Base-by-base conservation (phyloP, 805 yeast species). In the Saccharomycopsis synnaedendra region DNA sequence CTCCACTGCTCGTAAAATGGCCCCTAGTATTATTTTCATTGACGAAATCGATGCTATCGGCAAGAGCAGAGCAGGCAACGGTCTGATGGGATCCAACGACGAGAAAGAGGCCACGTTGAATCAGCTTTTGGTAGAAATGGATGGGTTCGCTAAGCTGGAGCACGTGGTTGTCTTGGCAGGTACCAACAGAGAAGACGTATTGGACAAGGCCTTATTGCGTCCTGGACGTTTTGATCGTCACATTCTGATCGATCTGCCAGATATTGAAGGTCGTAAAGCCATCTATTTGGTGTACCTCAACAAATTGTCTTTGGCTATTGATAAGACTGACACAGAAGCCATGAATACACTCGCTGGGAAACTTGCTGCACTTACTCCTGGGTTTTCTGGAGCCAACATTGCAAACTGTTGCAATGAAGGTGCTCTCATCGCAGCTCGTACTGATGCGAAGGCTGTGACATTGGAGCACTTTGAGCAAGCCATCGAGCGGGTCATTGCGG, bases 1-100 rank as follows among this genome's bases (percentile, higher is more conserved):
- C 69, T 76, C 82, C 54, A 84, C 85, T 32, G 98, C 98, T 1
- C 76, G 97, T 59, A 86, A 85, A 61, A 79, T 82, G 64, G 96
- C 98, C 0, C 99, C 99, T 10, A 74, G 95, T 35, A 93, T 93
- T 59, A 79, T 93, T n/a, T 94, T 93, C 58, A 89, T 93, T 44
- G 99, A 93, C 70, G 99, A 93, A 68, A 93, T 93, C 54, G 99
- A 93, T 71, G 99, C 99, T n/a, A 94, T 93, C 60, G 99, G 99
- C 58, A 87, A 88, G 59, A 87, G 88, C 41, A 76, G 89, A 57
- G 76, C 82, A n/a, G 80, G 80, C 64, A 88, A 89, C 32, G 72
- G 74, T 47, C 53, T 65, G 48, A 70, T 75, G 46, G 93, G 96
- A 47, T 86, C 94, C 30, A 87, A 90, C 60, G 99, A 93, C 64